Conservation (phyloP, 768 basidiomycete species). For the Amanita jacksonii region DNA sequence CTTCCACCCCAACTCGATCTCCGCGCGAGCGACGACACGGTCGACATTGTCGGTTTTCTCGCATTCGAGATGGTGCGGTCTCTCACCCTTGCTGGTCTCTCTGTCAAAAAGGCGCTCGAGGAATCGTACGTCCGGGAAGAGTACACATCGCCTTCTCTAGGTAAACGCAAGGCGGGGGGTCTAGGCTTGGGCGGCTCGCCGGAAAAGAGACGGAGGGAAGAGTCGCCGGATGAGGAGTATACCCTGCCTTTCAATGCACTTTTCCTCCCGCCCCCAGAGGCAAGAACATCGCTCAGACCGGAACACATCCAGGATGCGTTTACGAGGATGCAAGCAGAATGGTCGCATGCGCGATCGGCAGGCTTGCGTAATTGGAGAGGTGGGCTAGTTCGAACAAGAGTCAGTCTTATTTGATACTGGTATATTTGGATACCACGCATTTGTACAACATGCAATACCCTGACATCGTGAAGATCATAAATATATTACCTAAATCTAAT, state of each 20-base stretch:
- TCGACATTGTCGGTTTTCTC: slow-evolving; percentile 95
- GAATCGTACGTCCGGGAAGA: slow-evolving; percentile 61
- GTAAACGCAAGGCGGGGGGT: slow-evolving; percentile 53
- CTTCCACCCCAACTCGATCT: slow-evolving; percentile 80
- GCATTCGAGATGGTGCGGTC: slow-evolving; percentile 97
- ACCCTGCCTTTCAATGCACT: slow-evolving; percentile 61
- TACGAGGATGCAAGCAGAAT: slow-evolving; percentile 80
- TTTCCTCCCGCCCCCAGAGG: slow-evolving; percentile 77
- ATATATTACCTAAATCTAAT: background rate
- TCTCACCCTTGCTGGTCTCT: slow-evolving; percentile 79
- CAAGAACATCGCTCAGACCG: slow-evolving; percentile 65
- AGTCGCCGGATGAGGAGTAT: slow-evolving; percentile 57
- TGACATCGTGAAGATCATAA: too few species aligned
- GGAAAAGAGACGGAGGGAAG: slow-evolving; percentile 47
- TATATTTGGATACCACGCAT: slow-evolving; percentile 15
- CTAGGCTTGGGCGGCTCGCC: slow-evolving; percentile 32
- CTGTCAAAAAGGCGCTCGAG: slow-evolving; percentile 73
- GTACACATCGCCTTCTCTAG: slow-evolving; percentile 53
- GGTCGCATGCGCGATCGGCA: slow-evolving; percentile 70
- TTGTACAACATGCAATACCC: too few species aligned
- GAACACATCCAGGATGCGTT: slow-evolving; percentile 92
- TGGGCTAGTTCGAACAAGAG: slow-evolving; percentile 68
- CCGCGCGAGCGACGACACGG: slow-evolving; percentile 86
- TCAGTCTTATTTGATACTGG: slow-evolving; percentile 58
- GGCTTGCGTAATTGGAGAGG: slow-evolving; percentile 89